Conservation (phyloP, 371 early-diverging fungal genomes). For the Sporodiniella umbellata region DNA sequence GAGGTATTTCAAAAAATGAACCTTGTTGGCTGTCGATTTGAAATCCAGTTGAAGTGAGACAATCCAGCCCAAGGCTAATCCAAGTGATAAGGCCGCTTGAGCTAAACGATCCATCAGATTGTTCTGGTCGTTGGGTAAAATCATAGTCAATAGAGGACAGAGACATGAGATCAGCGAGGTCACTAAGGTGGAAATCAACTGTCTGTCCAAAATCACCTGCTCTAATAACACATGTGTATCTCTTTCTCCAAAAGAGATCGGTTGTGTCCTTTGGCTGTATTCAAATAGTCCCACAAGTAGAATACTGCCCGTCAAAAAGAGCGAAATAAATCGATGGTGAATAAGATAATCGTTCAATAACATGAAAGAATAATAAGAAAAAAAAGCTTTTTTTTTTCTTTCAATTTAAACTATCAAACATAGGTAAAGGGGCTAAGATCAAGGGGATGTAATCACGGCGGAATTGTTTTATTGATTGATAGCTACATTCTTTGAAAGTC, state of each 20-base stretch:
- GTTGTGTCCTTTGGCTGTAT: neutral
- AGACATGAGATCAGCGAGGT: conserved; percentile 44
- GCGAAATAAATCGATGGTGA: neutral
- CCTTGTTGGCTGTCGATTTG: conserved; percentile 16
- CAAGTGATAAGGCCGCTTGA: conserved; percentile 28
- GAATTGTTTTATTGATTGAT: too few species aligned
- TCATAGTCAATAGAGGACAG: conserved; percentile 33
- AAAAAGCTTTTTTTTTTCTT: neutral
- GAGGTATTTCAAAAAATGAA: conserved; percentile 18
- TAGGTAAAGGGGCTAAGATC: neutral
- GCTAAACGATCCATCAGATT: conserved; percentile 20
- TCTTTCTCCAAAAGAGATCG: neutral
- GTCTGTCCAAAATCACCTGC: conserved; percentile 37
- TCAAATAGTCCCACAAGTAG: neutral
- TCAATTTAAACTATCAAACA: neutral
- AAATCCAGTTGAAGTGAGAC: conserved; percentile 30
- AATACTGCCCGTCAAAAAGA: neutral
- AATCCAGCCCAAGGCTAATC: conserved; percentile 31
- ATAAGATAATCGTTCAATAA: neutral
- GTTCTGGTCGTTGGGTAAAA: neutral
- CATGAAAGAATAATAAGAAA: neutral
- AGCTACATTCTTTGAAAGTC: conserved; percentile 3
- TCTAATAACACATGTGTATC: neutral
- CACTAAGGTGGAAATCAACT: conserved; percentile 43
- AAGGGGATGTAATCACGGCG: too few species aligned